These are phyloP conservation scores for Saxispiralis lemnorum DNA, from an alignment of 495 filamentous ascomycete genomes.

Conservation along the genomic window DNA sequence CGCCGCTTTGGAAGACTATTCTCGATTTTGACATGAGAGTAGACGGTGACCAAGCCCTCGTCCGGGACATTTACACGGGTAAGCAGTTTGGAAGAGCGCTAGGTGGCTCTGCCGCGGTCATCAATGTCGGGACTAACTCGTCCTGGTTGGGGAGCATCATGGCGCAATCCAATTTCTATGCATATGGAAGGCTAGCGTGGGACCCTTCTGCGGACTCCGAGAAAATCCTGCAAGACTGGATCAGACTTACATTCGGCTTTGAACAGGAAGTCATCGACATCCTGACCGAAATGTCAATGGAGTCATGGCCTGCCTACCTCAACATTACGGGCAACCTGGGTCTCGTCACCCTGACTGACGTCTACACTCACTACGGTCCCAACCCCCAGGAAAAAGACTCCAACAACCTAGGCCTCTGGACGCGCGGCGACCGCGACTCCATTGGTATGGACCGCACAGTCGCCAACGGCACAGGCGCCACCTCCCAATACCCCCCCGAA, in stretches of 20 bases:
- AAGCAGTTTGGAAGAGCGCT: constrained; percentile 38
- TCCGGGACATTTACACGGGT: constrained; percentile 40
- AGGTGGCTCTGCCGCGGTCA: constrained; percentile 46
- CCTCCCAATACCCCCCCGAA: constrained; percentile 48
- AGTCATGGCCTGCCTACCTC: constrained; percentile 54
- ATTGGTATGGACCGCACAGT: constrained; percentile 67
- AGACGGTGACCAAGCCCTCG: constrained; percentile 33
- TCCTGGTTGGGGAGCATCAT: constrained; percentile 54
- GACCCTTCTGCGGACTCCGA: constrained; percentile 31
- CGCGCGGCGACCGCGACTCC: constrained; percentile 36
- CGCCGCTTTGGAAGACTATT: constrained; percentile 48
- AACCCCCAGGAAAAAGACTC: constrained; percentile 48
- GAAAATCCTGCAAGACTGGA: constrained; percentile 45
- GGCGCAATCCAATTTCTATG: constrained; percentile 56
- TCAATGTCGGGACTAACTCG: constrained; percentile 37
- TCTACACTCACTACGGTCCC: constrained; percentile 49
- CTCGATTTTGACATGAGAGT: constrained; percentile 48
- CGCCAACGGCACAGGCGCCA: constrained; percentile 43
- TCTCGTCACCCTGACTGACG: constrained; percentile 52
- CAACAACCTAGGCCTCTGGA: constrained; percentile 61
- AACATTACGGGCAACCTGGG: constrained; percentile 55
- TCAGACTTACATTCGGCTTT: constrained; percentile 42
- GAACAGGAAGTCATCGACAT: constrained; percentile 36
- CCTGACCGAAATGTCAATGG: constrained; percentile 47
- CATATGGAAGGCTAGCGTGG: constrained; percentile 51